Percentiles rank a stretch among this genome's conserved stretches.
phyloP scores from a whole-genome alignment of 1,284 basidiomycete species.

The Apiotrichum montevideense region DNA sequence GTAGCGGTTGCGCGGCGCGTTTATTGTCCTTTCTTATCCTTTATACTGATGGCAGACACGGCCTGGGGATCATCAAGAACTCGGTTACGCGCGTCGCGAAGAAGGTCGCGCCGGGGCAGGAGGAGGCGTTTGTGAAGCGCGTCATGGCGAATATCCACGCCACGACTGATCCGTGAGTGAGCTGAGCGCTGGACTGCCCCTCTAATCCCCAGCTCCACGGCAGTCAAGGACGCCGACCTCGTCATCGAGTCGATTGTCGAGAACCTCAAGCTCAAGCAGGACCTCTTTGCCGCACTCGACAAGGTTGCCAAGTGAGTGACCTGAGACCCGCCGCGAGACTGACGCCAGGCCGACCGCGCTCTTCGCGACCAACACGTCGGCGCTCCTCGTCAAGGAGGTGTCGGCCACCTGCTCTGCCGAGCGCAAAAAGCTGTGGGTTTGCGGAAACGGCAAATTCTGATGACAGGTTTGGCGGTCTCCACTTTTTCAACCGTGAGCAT shows the following conservation, averaged over 20 bases:
- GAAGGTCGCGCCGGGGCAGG: constrained; percentile 48
- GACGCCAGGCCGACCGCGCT: constrained; percentile 33
- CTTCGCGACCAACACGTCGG: constrained; percentile 55
- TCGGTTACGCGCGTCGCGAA: constrained; percentile 53
- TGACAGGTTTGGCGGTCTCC: constrained; percentile 50
- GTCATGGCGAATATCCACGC: constrained; percentile 50
- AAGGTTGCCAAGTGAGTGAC: constrained; percentile 45
- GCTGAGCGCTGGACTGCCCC: background rate
- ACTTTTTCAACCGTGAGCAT: constrained; percentile 51
- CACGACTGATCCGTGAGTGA: constrained; percentile 49
- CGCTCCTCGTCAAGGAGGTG: constrained; percentile 52
- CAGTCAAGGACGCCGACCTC: constrained; percentile 51
- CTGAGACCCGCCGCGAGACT: background rate
- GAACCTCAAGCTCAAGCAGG: constrained; percentile 53
- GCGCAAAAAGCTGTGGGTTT: constrained; percentile 35
- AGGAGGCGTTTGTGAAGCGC: constrained; percentile 39
- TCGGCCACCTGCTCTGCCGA: constrained; percentile 38
- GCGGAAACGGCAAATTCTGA: background rate
- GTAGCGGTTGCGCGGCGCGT: background rate
- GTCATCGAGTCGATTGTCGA: constrained; percentile 58
- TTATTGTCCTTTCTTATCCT: background rate
- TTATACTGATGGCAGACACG: constrained; percentile 46
- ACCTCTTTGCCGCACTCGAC: constrained; percentile 53
- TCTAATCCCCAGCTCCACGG: constrained; percentile 34
- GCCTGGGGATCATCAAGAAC: constrained; percentile 52